Evolutionary conservation across 768 basidiomycete species (phyloP).

Genomic region (Leccinellum rugosiceps): DNA sequence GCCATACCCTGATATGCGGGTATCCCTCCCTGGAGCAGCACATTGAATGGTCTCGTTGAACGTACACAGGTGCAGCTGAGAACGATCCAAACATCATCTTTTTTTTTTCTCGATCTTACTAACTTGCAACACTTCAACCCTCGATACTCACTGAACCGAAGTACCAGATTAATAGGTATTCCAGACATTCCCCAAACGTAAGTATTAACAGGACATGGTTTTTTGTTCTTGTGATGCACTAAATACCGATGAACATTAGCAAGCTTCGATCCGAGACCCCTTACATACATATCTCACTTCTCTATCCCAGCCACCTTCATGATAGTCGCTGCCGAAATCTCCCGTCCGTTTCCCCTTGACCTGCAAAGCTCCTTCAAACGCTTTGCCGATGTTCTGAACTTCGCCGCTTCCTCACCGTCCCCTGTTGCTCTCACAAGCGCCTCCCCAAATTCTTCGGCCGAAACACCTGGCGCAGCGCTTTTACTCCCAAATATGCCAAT

Average conservation of each 20-base stretch:
- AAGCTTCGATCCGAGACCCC: neutral
- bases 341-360: constrained; percentile 1
- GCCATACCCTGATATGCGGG: too few relatives aligned
- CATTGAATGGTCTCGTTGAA: too few relatives aligned
- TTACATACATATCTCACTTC: neutral
- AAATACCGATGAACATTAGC: too few relatives aligned
- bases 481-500: constrained; percentile 6
- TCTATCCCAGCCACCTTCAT: neutral
- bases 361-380: constrained; percentile 5
- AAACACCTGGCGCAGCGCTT: neutral
- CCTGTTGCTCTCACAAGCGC: constrained; percentile 7
- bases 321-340: neutral
- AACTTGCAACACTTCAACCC: too few relatives aligned
- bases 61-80: too few relatives aligned
- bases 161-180: too few relatives aligned
- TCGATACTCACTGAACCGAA: too few relatives aligned
- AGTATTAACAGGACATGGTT: too few relatives aligned
- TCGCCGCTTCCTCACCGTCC: neutral
- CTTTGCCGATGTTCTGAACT: constrained; percentile 3
- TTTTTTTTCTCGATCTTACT: too few relatives aligned
- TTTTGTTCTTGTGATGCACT: neutral
- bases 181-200: too few relatives aligned
- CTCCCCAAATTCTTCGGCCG: constrained; percentile 4
- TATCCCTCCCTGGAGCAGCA: too few relatives aligned
- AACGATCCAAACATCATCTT: too few relatives aligned